Evolutionary conservation across 257 asterid species (phyloP), one percentile per base, ranked within the genome.

Genomic region (Nicotiana otophora): DNA sequence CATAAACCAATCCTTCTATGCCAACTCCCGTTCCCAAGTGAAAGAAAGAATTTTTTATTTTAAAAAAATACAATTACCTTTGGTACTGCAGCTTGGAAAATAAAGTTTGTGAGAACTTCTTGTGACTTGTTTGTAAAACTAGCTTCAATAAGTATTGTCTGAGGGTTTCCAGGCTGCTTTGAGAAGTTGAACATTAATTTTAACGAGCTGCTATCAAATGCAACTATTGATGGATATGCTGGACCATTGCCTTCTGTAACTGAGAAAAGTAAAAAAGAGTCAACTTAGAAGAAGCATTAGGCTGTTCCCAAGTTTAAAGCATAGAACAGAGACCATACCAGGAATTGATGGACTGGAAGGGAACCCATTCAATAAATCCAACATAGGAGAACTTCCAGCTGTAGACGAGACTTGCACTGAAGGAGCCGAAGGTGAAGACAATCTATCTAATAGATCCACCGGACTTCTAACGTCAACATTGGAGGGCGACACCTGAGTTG

Each of bases 31-130:
- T 51, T 75, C 46, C 62, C 46, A 26, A 51, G 46, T 48, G 63
- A 46, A 26, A 46, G 23, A 33, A 12, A 15, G 51, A 5, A 14
- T 3, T 11, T 31, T 4, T 0, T 28, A 28, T 28, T 28, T 28
- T 28, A 46, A 48, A 15, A 3, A 26, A 23, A 10, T 26, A 30
- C 63, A 33, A 81, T 69, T 93, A 94, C 99, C 99, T 94, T 96
- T 33, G 99, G 99, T 31, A 96, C 99, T 0, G 99, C 98, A 30
- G 98, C 97, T 93, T 92, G 98, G 89, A 96, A 96, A 68, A 94
- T 85, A 31, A 96, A 96, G 86, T 92, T 91, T 20, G 96, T 90
- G 88, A 86, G 93, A 39, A 82, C 84, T 85, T 93, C 84, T 78
- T 93, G 77, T 5, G 98, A 91, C 84, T 92, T 94, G 87, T 96